Evolutionary conservation across 176 grass and related monocot genomes (phyloP).

Genomic region (Otatea glauca): DNA sequence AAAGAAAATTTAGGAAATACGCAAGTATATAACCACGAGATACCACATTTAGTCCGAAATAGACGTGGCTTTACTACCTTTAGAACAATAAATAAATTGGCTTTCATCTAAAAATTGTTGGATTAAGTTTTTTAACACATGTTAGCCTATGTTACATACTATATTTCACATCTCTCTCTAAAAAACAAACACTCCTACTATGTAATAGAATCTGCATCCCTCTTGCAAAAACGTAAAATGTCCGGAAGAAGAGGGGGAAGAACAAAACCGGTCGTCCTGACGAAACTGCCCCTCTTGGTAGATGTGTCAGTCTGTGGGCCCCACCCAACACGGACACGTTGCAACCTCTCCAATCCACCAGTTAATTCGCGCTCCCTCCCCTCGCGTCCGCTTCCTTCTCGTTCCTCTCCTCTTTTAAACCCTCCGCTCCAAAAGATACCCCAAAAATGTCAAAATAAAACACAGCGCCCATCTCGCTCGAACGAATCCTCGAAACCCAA

Average conservation of each 20-base stretch:
- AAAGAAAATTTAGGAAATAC: too few species aligned
- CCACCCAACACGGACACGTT: conserved; percentile 45
- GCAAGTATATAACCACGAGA: too few species aligned
- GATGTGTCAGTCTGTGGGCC: not conserved
- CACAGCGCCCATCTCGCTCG: not conserved
- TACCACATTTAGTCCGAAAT: not conserved
- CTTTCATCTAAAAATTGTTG: too few species aligned
- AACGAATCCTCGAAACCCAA: conserved; percentile 9
- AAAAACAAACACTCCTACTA: too few species aligned
- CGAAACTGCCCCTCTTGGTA: not conserved
- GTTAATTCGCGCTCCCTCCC: conserved; percentile 32
- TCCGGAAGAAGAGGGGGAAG: not conserved
- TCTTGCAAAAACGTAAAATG: not conserved
- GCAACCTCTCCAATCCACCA: conserved; percentile 57
- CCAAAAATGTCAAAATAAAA: conserved; percentile 36
- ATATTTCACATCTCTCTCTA: too few species aligned
- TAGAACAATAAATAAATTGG: not conserved
- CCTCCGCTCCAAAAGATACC: conserved; percentile 5
- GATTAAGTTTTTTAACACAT: not conserved
- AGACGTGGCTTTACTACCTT: not conserved
- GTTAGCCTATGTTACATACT: not conserved
- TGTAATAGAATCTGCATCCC: too few species aligned
- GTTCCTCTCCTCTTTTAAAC: conserved; percentile 20
- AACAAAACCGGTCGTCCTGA: not conserved
- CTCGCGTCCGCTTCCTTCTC: conserved; percentile 56